Evolutionary conservation across 2,329 filamentous ascomycete species (phyloP).

Genomic region (Neopestalotiopsis sp.): DNA sequence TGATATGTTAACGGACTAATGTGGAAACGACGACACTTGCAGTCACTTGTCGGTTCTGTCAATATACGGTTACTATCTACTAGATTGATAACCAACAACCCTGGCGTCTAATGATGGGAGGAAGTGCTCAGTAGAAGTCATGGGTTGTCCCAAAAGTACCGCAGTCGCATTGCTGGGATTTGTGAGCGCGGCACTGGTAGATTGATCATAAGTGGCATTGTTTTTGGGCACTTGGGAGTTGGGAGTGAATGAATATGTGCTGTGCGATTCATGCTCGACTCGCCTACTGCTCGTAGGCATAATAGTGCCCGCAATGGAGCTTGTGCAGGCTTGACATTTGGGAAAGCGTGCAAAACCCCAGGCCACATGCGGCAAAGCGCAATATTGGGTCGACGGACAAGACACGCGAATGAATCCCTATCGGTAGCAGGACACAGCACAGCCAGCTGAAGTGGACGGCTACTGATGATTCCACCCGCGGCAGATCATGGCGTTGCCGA

Average conservation of each 20-base stretch:
- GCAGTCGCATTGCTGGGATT: background rate
- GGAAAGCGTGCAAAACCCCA: background rate
- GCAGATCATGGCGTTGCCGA: conserved; percentile 21
- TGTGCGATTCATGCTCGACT: conserved; percentile 10
- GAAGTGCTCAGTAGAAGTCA: background rate
- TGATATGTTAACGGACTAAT: background rate
- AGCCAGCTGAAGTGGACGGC: background rate
- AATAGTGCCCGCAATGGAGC: conserved; percentile 13
- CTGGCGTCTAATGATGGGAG: background rate
- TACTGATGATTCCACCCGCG: background rate
- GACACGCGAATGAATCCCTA: background rate
- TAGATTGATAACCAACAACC: background rate
- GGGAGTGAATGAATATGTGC: background rate
- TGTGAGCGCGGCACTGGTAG: background rate
- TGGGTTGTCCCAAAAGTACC: background rate
- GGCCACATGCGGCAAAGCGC: conserved; percentile 4
- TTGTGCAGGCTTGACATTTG: conserved; percentile 9
- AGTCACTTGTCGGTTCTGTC: background rate
- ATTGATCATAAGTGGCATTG: too few species aligned
- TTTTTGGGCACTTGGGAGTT: background rate
- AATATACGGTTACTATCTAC: background rate
- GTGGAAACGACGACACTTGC: background rate
- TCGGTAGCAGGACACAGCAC: conserved; percentile 10
- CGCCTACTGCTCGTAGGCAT: background rate
- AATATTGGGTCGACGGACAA: background rate